These are phyloP conservation scores for Solanum stenotomum DNA, from an alignment of 257 asterid species.

Conservation along the genomic window DNA sequence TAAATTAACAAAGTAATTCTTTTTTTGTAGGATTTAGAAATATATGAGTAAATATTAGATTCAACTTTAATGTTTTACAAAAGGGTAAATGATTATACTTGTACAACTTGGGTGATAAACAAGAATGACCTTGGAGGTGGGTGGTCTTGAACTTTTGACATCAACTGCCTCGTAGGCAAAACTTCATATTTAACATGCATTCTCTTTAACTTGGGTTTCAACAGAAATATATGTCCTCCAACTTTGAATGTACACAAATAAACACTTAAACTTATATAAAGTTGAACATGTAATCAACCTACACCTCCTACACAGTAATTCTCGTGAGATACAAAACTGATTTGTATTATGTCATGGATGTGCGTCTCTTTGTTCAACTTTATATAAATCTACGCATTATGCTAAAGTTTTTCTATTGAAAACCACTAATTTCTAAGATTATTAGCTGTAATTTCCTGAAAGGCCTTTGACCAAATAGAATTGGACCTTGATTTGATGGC, in stretches of 20 bases:
- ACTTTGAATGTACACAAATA: not conserved
- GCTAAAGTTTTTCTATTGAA: too few relatives aligned
- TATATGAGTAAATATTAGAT: not conserved
- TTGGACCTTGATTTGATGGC: not conserved
- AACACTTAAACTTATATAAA: too few relatives aligned
- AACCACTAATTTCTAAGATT: not conserved
- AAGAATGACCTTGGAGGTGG: not conserved
- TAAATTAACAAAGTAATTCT: not conserved
- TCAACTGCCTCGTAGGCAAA: not conserved
- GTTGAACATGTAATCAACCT: not conserved
- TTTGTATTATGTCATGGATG: too few relatives aligned
- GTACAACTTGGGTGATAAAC: not conserved
- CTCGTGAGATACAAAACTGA: not conserved
- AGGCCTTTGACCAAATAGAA: not conserved
- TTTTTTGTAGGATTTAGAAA: not conserved
- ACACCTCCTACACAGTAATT: too few relatives aligned
- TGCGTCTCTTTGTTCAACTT: too few relatives aligned
- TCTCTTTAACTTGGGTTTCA: not conserved
- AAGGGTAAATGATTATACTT: not conserved
- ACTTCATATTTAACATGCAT: not conserved
- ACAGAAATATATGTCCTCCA: too few relatives aligned
- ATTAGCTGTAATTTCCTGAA: not conserved
- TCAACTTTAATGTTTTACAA: not conserved
- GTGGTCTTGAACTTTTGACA: not conserved
- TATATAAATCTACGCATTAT: too few relatives aligned